Percentiles rank a stretch among this genome's conserved stretches.
These are phyloP conservation scores for Wickerhamomyces pijperi DNA, from an alignment of 805 yeast genomes.

Conservation along the genomic window DNA sequence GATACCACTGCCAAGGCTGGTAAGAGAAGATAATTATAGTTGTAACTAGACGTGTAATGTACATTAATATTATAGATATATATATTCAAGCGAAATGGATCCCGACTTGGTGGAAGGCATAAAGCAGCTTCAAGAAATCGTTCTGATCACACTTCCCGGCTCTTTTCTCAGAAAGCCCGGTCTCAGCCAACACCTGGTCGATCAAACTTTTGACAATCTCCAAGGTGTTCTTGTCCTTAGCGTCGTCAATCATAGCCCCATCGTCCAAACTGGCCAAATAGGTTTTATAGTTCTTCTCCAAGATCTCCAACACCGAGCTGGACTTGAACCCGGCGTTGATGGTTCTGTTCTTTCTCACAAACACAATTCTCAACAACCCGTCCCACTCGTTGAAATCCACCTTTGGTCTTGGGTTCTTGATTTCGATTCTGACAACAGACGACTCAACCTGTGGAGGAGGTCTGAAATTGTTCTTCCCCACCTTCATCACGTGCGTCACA, in stretches of 20 bases:
- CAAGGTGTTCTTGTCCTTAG: slow-evolving; percentile 19
- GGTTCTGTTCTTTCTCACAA: slow-evolving; percentile 89
- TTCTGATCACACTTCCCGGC: slow-evolving; percentile 93
- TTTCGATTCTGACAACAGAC: slow-evolving; percentile 86
- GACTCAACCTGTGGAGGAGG: slow-evolving; percentile 99
- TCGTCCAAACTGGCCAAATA: slow-evolving; percentile 45
- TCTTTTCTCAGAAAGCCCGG: slow-evolving; percentile 76
- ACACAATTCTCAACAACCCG: slow-evolving; percentile 82
- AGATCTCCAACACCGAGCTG: slow-evolving; percentile 61
- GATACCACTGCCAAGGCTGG: slow-evolving; percentile 40
- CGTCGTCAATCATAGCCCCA: slow-evolving; percentile 26
- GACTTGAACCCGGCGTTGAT: slow-evolving; percentile 89
- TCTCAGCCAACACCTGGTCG: slow-evolving; percentile 61
- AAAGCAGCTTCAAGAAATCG: slow-evolving; percentile 75
- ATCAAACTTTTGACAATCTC: slow-evolving; percentile 56
- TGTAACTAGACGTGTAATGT: background rate
- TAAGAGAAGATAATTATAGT: slow-evolving; percentile 39
- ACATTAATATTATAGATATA: slow-evolving; percentile 7
- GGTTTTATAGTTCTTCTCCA: slow-evolving; percentile 82
- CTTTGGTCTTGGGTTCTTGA: slow-evolving; percentile 88
- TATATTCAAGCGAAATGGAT: slow-evolving; percentile 74
- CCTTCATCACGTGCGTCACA: slow-evolving; percentile 96
- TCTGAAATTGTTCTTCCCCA: slow-evolving; percentile 89
- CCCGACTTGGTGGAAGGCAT: slow-evolving; percentile 94
- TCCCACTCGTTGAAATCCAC: slow-evolving; percentile 96